phyloP scores from a whole-genome alignment of 495 filamentous ascomycete species.

The Hyaloscypha variabilis region DNA sequence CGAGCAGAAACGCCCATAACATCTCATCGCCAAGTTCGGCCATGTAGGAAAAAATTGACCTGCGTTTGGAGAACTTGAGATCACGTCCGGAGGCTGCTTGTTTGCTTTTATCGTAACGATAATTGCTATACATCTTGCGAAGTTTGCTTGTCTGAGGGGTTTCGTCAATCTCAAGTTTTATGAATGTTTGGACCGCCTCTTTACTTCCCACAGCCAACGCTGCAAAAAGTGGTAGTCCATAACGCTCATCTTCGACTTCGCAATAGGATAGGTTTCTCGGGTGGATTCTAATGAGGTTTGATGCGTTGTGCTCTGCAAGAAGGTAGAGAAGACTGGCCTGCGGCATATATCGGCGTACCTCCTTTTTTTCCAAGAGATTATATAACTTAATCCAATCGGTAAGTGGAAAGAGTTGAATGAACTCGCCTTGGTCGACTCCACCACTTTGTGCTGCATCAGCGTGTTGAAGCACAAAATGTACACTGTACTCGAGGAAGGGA shows the following conservation, averaged over 20 bases:
- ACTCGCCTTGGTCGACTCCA: constrained; percentile 22
- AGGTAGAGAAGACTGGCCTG: constrained; percentile 44
- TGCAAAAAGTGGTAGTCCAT: constrained; percentile 4
- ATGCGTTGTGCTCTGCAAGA: constrained; percentile 40
- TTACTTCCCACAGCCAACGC: background rate
- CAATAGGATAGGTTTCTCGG: background rate
- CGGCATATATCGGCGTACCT: constrained; percentile 4
- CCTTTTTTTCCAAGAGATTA: constrained; percentile 7
- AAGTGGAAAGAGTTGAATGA: constrained; percentile 2
- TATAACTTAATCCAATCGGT: background rate
- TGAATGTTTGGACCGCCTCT: background rate
- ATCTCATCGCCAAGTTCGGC: background rate
- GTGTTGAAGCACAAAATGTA: constrained; percentile 44
- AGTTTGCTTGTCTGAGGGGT: background rate
- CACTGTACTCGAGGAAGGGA: constrained; percentile 48
- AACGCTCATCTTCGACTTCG: constrained; percentile 14
- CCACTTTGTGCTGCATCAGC: constrained; percentile 39
- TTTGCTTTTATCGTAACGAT: background rate
- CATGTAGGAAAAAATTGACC: background rate
- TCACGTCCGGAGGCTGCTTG: background rate
- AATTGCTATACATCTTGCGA: background rate
- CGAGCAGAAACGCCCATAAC: background rate
- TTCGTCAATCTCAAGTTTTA: background rate
- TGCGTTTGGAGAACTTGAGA: background rate
- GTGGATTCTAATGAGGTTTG: constrained; percentile 39